Conservation (phyloP, 495 filamentous ascomycete genomes). For the Tuber umbilicatum region DNA sequence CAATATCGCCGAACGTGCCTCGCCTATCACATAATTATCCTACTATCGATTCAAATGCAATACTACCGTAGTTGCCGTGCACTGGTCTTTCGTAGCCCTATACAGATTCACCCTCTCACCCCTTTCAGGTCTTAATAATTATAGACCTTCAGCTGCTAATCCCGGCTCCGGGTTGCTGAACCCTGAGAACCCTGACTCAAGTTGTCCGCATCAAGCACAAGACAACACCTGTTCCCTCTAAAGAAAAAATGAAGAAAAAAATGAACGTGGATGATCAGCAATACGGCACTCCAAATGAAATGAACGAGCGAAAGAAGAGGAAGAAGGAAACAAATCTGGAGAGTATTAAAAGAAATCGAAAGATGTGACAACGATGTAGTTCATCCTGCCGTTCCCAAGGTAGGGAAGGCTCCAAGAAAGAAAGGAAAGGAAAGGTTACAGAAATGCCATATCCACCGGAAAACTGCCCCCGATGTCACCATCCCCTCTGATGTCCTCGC, state of each 20-base stretch:
- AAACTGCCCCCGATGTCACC: conserved; percentile 26
- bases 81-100: conserved; percentile 11
- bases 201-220: conserved; percentile 4
- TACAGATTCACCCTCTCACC: background rate
- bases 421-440: conserved; percentile 16
- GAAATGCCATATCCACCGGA: conserved; percentile 29
- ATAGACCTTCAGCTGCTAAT: conserved; percentile 14
- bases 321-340: background rate
- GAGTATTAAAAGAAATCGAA: background rate
- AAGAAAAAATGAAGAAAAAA: conserved; percentile 18
- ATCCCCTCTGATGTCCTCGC: conserved; percentile 25
- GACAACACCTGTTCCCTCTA: conserved; percentile 8
- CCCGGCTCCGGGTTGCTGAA: conserved; percentile 11
- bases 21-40: background rate
- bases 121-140: background rate
- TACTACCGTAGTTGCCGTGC: conserved; percentile 9
- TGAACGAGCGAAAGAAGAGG: conserved; percentile 11
- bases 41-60: background rate
- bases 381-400: background rate
- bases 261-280: conserved; percentile 5
- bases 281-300: background rate
- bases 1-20: background rate
- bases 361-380: background rate
- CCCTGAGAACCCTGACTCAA: conserved; percentile 4
- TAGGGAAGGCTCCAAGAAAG: background rate